Conservation (phyloP, 2,329 filamentous ascomycete species). For the Ploettnerulaceae sp. region DNA sequence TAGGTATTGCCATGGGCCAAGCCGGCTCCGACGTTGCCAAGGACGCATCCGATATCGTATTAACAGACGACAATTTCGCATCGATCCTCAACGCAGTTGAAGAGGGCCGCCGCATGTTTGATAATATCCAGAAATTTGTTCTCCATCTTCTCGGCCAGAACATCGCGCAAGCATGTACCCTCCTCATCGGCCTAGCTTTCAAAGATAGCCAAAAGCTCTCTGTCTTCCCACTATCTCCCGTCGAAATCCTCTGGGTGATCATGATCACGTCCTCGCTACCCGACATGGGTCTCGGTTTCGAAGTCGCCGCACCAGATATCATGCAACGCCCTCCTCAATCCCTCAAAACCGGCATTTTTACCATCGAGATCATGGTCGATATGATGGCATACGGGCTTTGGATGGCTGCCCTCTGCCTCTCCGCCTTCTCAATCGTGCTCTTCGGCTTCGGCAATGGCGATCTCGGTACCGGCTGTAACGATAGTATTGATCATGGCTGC, state of each 20-base stretch:
- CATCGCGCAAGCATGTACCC: slow-evolving; percentile 74
- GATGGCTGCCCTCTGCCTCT: slow-evolving; percentile 67
- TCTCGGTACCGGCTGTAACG: slow-evolving; percentile 58
- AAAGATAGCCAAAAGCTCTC: slow-evolving; percentile 67
- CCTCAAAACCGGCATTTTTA: slow-evolving; percentile 65
- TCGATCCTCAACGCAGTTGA: slow-evolving; percentile 67
- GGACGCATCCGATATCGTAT: slow-evolving; percentile 55
- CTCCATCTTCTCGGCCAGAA: slow-evolving; percentile 63
- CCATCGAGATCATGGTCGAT: slow-evolving; percentile 69
- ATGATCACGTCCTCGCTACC: slow-evolving; percentile 87
- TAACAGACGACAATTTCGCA: slow-evolving; percentile 68
- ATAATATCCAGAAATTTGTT: slow-evolving; percentile 71
- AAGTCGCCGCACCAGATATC: slow-evolving; percentile 68
- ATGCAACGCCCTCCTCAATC: slow-evolving; percentile 75
- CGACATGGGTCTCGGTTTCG: slow-evolving; percentile 82
- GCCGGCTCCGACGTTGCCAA: slow-evolving; percentile 55
- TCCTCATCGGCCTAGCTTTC: slow-evolving; percentile 78
- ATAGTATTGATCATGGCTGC: slow-evolving; percentile 48
- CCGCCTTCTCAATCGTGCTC: slow-evolving; percentile 58
- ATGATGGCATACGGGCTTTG: slow-evolving; percentile 75
- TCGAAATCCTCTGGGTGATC: slow-evolving; percentile 91
- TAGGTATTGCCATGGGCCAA: slow-evolving; percentile 61
- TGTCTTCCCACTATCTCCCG: slow-evolving; percentile 79
- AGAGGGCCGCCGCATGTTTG: slow-evolving; percentile 70
- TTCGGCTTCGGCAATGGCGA: slow-evolving; percentile 54